These are phyloP conservation scores for Yamadazyma songkhlaensis DNA, from an alignment of 1,139 yeast species.

Conservation along the genomic window DNA sequence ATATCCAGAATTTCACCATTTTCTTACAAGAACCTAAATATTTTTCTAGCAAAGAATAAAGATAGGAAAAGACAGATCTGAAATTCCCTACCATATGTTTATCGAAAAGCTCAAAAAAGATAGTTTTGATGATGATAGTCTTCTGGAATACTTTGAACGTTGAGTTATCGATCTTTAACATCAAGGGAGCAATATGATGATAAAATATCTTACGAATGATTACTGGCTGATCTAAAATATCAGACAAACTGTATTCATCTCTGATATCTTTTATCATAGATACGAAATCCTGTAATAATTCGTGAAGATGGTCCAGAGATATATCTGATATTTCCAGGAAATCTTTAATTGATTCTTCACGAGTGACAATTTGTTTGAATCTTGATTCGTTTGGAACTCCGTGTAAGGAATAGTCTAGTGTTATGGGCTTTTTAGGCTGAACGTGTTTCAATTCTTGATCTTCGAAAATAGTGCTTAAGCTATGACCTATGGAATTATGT, in stretches of 20 bases:
- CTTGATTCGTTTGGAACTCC: constrained; percentile 18
- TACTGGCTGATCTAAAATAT: constrained; percentile 1
- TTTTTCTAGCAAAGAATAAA: not conserved
- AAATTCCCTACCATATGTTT: constrained; percentile 4
- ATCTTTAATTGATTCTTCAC: constrained; percentile 1
- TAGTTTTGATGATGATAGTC: not conserved
- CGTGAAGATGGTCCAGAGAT: not conserved
- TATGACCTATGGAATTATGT: constrained; percentile 1
- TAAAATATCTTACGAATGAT: not conserved
- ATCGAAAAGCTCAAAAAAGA: constrained; percentile 1
- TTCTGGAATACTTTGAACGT: constrained; percentile 1
- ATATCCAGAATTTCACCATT: constrained; percentile 1
- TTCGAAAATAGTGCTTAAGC: constrained; percentile 6
- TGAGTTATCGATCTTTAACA: constrained; percentile 4
- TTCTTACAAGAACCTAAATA: constrained; percentile 1
- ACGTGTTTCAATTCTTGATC: not conserved
- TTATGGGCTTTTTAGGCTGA: not conserved
- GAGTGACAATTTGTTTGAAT: constrained; percentile 7
- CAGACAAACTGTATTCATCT: not conserved
- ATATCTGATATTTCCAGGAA: constrained; percentile 5
- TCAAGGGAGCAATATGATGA: constrained; percentile 2
- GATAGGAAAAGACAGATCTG: not conserved
- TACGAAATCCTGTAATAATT: constrained; percentile 1
- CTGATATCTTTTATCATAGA: not conserved
- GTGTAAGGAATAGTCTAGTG: constrained; percentile 15